Conservation (phyloP, 192 early-diverging fungal species). For the Coemansia reversa region DNA sequence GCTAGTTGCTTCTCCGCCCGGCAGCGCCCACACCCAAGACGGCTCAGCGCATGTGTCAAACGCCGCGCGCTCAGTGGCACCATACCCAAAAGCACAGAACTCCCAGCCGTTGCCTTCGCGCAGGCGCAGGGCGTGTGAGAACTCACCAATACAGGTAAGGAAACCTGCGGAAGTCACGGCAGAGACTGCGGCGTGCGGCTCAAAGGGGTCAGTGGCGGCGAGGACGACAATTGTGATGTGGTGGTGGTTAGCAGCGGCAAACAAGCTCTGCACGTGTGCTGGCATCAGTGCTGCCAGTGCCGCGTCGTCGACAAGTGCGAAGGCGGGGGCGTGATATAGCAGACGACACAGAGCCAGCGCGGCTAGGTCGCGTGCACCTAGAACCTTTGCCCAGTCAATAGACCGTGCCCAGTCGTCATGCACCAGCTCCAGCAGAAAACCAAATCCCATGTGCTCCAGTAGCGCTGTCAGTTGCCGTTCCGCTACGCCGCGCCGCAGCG, state of each 20-base stretch:
- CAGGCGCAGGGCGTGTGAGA: conserved; percentile 35
- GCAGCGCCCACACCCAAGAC: conserved; percentile 23
- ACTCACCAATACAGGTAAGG: conserved; percentile 27
- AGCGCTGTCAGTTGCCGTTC: conserved; percentile 38
- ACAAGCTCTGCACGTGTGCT: conserved; percentile 25
- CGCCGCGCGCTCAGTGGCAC: conserved; percentile 15
- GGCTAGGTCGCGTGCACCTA: conserved; percentile 26
- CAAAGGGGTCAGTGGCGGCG: conserved; percentile 26
- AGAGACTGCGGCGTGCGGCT: neutral
- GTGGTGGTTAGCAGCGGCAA: conserved; percentile 27
- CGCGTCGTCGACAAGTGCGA: conserved; percentile 39
- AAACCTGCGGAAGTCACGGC: neutral
- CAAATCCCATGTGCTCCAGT: conserved; percentile 33
- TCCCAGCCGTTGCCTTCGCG: conserved; percentile 13
- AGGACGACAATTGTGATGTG: conserved; percentile 31
- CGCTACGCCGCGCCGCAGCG: conserved; percentile 26
- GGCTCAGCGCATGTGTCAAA: conserved; percentile 20
- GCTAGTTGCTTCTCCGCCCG: conserved; percentile 5
- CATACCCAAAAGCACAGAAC: conserved; percentile 36
- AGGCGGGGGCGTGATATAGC: conserved; percentile 36
- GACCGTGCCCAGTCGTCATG: conserved; percentile 41
- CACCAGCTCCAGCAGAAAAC: conserved; percentile 23
- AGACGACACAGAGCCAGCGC: conserved; percentile 34
- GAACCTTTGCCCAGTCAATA: conserved; percentile 40
- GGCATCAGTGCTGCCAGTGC: conserved; percentile 14